Evolutionary conservation across 257 asterid species (phyloP).

Genomic region (Rubia yunnanensis): DNA sequence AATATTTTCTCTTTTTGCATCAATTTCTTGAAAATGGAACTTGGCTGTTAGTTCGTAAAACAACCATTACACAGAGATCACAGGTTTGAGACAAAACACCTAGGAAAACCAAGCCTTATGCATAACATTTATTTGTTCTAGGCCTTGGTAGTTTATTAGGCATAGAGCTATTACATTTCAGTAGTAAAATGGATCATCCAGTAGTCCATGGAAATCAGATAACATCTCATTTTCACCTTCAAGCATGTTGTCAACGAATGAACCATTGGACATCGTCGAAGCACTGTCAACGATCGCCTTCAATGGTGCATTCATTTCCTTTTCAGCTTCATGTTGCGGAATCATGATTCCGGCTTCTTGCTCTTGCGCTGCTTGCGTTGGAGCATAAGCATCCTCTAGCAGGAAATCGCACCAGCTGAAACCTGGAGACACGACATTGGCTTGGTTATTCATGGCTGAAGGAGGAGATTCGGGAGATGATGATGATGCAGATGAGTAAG

Average conservation of each 20-base stretch:
- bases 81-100: neutral
- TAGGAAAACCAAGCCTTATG: neutral
- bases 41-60: neutral
- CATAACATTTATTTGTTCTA: neutral
- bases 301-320: neutral
- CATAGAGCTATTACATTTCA: neutral
- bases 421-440: slow-evolving; percentile 18
- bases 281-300: slow-evolving; percentile 20
- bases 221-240: slow-evolving; percentile 63
- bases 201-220: slow-evolving; percentile 39
- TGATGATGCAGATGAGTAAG: slow-evolving; percentile 23
- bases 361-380: slow-evolving; percentile 6
- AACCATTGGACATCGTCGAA: slow-evolving; percentile 29
- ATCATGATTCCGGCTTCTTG: slow-evolving; percentile 14
- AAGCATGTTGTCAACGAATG: slow-evolving; percentile 69
- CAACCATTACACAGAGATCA: neutral
- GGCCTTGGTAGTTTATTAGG: neutral
- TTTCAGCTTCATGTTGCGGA: slow-evolving; percentile 10
- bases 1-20: neutral
- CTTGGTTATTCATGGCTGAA: slow-evolving; percentile 24
- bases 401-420: slow-evolving; percentile 80
- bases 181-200: slow-evolving; percentile 50
- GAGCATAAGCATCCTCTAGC: slow-evolving; percentile 44
- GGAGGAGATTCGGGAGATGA: slow-evolving; percentile 22
- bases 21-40: neutral